These are phyloP conservation scores for Zelopaecilomyces penicillatus DNA, from an alignment of 2,329 filamentous ascomycete species.

Conservation along the genomic window DNA sequence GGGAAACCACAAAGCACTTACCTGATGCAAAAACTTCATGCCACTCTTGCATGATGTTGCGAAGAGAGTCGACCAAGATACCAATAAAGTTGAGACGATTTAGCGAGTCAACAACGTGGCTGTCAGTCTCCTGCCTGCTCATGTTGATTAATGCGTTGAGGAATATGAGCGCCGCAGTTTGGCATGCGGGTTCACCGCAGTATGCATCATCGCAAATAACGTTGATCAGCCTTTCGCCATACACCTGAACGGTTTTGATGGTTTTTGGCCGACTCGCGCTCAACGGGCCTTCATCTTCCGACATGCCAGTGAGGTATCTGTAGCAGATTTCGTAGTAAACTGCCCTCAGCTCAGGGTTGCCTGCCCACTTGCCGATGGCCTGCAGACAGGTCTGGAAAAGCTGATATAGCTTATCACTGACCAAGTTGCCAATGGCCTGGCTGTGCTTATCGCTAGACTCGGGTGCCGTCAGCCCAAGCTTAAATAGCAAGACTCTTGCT, in stretches of 20 bases:
- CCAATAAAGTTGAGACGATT: slow-evolving; percentile 84
- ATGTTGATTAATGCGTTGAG: slow-evolving; percentile 69
- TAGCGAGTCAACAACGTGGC: slow-evolving; percentile 69
- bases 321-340: slow-evolving; percentile 90
- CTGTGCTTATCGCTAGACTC: slow-evolving; percentile 33
- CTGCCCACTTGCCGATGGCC: slow-evolving; percentile 66
- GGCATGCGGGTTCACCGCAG: slow-evolving; percentile 70
- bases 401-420: slow-evolving; percentile 83
- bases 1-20: slow-evolving; percentile 27
- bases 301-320: slow-evolving; percentile 68
- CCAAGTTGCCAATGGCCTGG: slow-evolving; percentile 54
- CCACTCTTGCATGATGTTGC: slow-evolving; percentile 67
- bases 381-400: slow-evolving; percentile 81
- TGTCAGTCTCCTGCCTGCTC: slow-evolving; percentile 61
- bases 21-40: slow-evolving; percentile 46
- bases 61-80: slow-evolving; percentile 81
- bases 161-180: slow-evolving; percentile 79
- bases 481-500: slow-evolving; percentile 63
- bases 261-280: slow-evolving; percentile 48
- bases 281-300: slow-evolving; percentile 39
- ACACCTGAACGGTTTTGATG: slow-evolving; percentile 59
- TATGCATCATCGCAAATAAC: slow-evolving; percentile 90
- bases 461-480: slow-evolving; percentile 50
- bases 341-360: slow-evolving; percentile 64
- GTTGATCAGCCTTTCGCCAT: slow-evolving; percentile 73